These are phyloP conservation scores for Fusarium goolgardi DNA, from an alignment of 2,329 filamentous ascomycete species.

Conservation along the genomic window DNA sequence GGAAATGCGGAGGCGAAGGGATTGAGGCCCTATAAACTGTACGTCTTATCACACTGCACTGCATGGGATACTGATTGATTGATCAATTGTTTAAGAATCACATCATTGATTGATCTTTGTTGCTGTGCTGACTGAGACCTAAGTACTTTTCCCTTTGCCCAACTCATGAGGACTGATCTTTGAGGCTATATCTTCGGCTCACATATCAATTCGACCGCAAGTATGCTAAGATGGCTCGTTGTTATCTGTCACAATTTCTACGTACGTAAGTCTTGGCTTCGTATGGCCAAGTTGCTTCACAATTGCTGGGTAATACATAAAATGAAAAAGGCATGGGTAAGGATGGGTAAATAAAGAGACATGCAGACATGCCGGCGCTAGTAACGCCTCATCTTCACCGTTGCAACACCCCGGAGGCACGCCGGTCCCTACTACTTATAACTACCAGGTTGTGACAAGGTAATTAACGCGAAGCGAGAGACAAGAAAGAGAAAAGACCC, in stretches of 20 bases:
- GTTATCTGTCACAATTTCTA: constrained; percentile 18
- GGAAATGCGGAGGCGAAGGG: constrained; percentile 15
- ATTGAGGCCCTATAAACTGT: constrained; percentile 39
- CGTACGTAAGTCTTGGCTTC: constrained; percentile 6
- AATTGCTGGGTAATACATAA: not conserved
- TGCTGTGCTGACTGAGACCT: not conserved
- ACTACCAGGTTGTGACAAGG: not conserved
- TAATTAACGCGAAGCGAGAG: constrained; percentile 14
- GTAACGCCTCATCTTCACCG: constrained; percentile 36
- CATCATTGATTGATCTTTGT: constrained; percentile 1
- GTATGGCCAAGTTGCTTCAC: constrained; percentile 7
- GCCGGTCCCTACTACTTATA: constrained; percentile 24
- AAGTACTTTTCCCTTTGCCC: constrained; percentile 13
- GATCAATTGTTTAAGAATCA: constrained; percentile 4
- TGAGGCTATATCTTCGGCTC: constrained; percentile 18
- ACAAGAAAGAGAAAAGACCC: constrained; percentile 7
- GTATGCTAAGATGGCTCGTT: not conserved
- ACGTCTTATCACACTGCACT: constrained; percentile 36
- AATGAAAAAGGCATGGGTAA: not conserved
- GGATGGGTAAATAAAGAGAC: not conserved
- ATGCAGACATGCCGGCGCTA: constrained; percentile 40
- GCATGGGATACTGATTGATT: not conserved
- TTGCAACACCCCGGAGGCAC: constrained; percentile 39
- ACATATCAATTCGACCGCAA: constrained; percentile 5
- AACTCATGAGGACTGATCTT: constrained; percentile 9